Evolutionary conservation across 345 rosid genomes (phyloP), one percentile per base, ranked within the genome.

Genomic region (Arabidopsis suecica): DNA sequence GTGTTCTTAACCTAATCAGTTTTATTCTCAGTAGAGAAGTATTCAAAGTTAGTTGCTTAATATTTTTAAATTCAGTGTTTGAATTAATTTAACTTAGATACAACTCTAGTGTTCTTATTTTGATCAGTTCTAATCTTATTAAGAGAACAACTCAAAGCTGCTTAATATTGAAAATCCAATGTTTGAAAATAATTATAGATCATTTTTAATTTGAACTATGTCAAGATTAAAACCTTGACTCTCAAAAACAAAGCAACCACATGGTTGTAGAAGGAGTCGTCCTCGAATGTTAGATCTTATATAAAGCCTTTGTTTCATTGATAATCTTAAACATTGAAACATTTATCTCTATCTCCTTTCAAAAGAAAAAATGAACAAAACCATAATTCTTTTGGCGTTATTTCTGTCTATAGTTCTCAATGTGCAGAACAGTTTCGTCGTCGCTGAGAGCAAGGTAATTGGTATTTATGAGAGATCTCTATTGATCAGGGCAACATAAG

Each of bases 361-460:
- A 20, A 65, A 7, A 65, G n/a, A 10, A 7, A 33, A 9, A 65
- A 65, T 65, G 70, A 9, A 32, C 18, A 3, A 49, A 48, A 23
- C 62, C 28, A 30, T 48, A 20, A 1, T 51, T 68, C 28, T 75
- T 7, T 9, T 61, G 62, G 30, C 40, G 3, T 22, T 42, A 22
- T 33, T 48, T 9, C 65, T 37, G 55, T 34, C 33, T 34, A n/a
- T 65, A 49, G 16, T 20, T 33, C 3, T 48, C 18, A 32, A 18
- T 18, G 6, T 65, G 32, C 57, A 48, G 3, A 65, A 1, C 58
- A 65, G 32, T 34, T 65, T 48, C 70, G 57, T 32, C 7, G 10
- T 18, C 4, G 68, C 70, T 33, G 45, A 49, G 42, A 65, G 6
- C 16, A 65, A 65, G 70, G 58, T 48, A 47, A 2, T 30, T n/a